Conservation (phyloP, 2,329 filamentous ascomycete species). For the Ophiostoma novo-ulmi region DNA sequence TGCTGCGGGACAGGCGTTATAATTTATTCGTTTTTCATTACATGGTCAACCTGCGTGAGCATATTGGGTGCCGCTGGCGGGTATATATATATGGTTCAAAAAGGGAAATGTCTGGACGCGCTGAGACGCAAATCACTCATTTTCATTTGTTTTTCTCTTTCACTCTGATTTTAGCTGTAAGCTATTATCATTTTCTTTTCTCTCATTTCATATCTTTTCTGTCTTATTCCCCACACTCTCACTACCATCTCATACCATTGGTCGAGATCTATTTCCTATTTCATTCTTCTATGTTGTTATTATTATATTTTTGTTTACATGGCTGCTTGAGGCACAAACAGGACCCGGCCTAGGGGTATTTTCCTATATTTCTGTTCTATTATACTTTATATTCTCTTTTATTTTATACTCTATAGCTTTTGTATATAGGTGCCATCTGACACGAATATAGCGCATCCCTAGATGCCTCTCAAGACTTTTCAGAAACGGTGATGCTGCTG, state of each 20-base stretch:
- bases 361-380: not conserved
- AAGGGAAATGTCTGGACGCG: conserved; percentile 1
- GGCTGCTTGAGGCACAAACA: conserved; percentile 9
- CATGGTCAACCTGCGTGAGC: conserved; percentile 5
- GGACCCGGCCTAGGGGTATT: conserved; percentile 3
- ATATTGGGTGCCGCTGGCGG: conserved; percentile 10
- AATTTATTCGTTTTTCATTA: not conserved
- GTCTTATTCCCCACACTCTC: not conserved
- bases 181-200: not conserved
- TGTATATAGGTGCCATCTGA: conserved; percentile 22
- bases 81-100: conserved; percentile 10
- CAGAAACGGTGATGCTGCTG: not conserved
- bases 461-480: not conserved
- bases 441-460: conserved; percentile 19
- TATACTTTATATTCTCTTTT: not conserved
- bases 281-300: conserved; percentile 5
- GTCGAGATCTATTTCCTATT: not conserved
- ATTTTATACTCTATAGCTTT: conserved; percentile 4
- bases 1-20: conserved; percentile 6
- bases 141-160: not conserved
- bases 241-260: not conserved
- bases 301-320: not conserved
- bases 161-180: not conserved
- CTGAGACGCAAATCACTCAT: conserved; percentile 16
- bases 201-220: not conserved